Conservation (phyloP, 2,329 filamentous ascomycete species). For the Xylaria sp. region DNA sequence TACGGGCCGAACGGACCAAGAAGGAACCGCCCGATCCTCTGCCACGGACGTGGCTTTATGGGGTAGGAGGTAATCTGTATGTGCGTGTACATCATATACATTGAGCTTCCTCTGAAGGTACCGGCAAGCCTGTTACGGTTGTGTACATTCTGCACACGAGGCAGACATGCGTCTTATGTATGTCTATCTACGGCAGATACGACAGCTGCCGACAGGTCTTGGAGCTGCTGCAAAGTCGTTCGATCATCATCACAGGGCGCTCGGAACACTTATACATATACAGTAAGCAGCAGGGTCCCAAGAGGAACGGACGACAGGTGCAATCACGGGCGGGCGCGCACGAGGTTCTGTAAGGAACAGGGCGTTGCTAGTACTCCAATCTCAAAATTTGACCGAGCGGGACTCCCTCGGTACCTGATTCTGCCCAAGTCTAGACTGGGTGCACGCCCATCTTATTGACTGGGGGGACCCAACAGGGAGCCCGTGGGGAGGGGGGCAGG, state of each 20-base stretch:
- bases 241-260: not conserved
- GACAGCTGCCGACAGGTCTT: no score
- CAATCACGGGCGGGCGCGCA: conserved; percentile 1
- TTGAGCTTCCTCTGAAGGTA: not conserved
- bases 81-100: no score
- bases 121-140: not conserved
- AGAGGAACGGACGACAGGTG: conserved; percentile 14
- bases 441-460: not conserved
- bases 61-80: no score
- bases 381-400: conserved; percentile 18
- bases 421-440: not conserved
- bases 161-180: no score
- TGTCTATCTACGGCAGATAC: no score
- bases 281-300: conserved; percentile 24
- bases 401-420: conserved; percentile 4
- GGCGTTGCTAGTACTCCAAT: conserved; percentile 2
- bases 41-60: not conserved
- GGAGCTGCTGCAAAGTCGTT: no score
- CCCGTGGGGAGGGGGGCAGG: conserved; percentile 9
- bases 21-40: not conserved
- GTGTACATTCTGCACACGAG: not conserved
- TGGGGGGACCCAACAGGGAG: not conserved
- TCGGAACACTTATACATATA: conserved; percentile 19
- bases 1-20: not conserved
- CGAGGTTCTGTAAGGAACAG: conserved; percentile 9